These are phyloP conservation scores for Cynanchum wilfordii DNA, from an alignment of 257 asterid species.

Conservation along the genomic window DNA sequence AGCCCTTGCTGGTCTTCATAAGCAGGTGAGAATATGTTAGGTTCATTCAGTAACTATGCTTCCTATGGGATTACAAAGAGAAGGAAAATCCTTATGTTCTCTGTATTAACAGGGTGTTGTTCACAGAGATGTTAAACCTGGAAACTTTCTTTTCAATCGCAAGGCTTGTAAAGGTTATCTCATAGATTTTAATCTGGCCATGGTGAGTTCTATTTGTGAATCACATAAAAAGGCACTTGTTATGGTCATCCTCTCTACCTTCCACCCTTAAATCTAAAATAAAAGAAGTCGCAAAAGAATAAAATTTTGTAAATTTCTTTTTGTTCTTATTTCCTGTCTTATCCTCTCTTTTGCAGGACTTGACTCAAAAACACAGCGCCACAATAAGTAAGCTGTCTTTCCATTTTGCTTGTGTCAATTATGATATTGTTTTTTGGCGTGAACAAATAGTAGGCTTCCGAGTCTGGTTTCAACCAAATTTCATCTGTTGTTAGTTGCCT, in stretches of 20 bases:
- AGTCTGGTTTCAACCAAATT: not conserved
- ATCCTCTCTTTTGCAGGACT: conserved; percentile 49
- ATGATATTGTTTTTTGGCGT: conserved; percentile 11
- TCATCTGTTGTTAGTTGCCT: not conserved
- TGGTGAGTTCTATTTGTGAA: conserved; percentile 53
- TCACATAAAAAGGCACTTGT: not conserved
- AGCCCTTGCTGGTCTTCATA: conserved; percentile 90
- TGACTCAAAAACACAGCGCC: conserved; percentile 45
- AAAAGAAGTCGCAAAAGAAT: not conserved
- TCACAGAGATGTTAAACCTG: conserved; percentile 97
- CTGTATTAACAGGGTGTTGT: conserved; percentile 64
- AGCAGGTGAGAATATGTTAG: conserved; percentile 50
- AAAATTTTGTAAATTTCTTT: not conserved
- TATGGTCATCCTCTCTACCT: not conserved
- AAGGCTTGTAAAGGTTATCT: conserved; percentile 74
- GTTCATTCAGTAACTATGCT: conserved; percentile 10
- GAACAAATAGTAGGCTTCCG: not conserved
- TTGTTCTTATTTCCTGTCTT: conserved; percentile 2
- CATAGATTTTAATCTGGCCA: conserved; percentile 92
- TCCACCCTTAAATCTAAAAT: not conserved
- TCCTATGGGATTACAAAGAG: conserved; percentile 11
- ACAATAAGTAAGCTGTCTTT: conserved; percentile 45
- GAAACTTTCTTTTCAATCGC: conserved; percentile 87
- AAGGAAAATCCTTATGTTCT: conserved; percentile 17
- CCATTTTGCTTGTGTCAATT: conserved; percentile 7